phyloP scores from a whole-genome alignment of 2,329 filamentous ascomycete species.

The Endocalyx cinctus region DNA sequence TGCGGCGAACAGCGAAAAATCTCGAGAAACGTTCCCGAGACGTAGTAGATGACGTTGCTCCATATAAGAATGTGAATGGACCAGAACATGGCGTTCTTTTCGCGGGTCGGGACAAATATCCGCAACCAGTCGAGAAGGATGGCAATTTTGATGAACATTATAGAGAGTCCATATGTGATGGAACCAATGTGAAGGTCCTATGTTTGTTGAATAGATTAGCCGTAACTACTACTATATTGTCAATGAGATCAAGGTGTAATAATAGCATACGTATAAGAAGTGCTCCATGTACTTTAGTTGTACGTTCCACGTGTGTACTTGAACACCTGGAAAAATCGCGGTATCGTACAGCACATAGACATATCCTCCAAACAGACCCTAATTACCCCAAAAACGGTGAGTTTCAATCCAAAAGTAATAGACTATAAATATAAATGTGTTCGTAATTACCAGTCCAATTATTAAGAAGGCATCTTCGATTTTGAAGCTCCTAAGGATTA shows the following conservation, averaged over 20 bases:
- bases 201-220: too few species aligned
- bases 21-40: constrained; percentile 13
- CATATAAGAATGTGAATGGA: constrained; percentile 1
- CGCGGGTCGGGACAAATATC: constrained; percentile 5
- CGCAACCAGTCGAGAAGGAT: constrained; percentile 8
- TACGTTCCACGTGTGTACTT: constrained; percentile 8
- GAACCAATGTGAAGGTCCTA: not conserved
- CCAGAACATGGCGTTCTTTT: constrained; percentile 8
- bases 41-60: constrained; percentile 9
- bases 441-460: not conserved
- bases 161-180: constrained; percentile 1
- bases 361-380: constrained; percentile 1
- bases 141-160: constrained; percentile 6
- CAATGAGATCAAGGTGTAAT: too few species aligned
- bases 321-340: constrained; percentile 1
- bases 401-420: too few species aligned
- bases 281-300: not conserved
- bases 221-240: too few species aligned
- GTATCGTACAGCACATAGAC: not conserved
- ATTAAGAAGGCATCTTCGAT: constrained; percentile 4
- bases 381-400: too few species aligned
- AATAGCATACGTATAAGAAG: constrained; percentile 1
- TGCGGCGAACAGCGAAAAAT: constrained; percentile 11
- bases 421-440: too few species aligned
- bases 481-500: constrained; percentile 1